Percentiles rank a stretch among this genome's conserved stretches.
Evolutionary conservation across 2,329 filamentous ascomycete genomes (phyloP).

Genomic region (Fusarium pseudograminearum): DNA sequence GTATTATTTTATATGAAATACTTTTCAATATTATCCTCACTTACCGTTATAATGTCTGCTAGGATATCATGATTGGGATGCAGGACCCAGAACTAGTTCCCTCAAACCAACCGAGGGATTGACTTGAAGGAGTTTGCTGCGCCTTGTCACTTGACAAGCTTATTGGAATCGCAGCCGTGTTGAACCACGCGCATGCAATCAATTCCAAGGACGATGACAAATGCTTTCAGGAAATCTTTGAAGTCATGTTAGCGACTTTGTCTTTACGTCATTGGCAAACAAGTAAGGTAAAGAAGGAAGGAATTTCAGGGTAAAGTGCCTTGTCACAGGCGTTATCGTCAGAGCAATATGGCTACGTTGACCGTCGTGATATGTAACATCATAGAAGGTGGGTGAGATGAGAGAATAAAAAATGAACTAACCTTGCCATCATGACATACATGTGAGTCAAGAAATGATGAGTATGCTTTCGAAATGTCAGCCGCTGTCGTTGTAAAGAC

Average conservation of each 20-base stretch:
- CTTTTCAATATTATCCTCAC: neutral
- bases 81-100: too few relatives aligned
- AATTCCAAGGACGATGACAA: neutral
- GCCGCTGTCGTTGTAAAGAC: slow-evolving; percentile 32
- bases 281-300: neutral
- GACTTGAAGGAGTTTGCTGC: neutral
- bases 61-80: neutral
- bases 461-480: slow-evolving; percentile 42
- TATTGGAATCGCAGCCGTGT: too few relatives aligned
- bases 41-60: slow-evolving; percentile 5
- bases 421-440: slow-evolving; percentile 34
- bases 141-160: slow-evolving; percentile 17
- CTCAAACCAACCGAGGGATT: neutral
- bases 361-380: slow-evolving; percentile 63
- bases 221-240: neutral
- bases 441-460: neutral
- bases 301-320: slow-evolving; percentile 50
- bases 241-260: slow-evolving; percentile 29
- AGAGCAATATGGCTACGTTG: slow-evolving; percentile 62
- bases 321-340: slow-evolving; percentile 62
- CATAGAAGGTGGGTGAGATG: slow-evolving; percentile 48
- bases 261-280: neutral
- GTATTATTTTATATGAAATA: slow-evolving; percentile 21
- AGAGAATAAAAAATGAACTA: slow-evolving; percentile 37
- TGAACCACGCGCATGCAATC: neutral